Conservation (phyloP, 805 yeast genomes). For the Teunomyces pallodes region DNA sequence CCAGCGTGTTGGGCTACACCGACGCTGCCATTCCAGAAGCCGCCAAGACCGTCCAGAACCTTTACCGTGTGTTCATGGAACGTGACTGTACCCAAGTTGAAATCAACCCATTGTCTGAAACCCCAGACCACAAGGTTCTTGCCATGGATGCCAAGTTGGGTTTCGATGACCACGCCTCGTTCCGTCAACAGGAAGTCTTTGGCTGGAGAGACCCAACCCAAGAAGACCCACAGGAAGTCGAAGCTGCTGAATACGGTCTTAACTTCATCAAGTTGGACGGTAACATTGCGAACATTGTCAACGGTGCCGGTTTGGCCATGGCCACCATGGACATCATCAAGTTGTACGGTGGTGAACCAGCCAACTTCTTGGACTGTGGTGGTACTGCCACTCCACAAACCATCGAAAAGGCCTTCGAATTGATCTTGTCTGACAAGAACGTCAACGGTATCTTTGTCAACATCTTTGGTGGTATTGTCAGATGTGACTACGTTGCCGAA, state of each 20-base stretch:
- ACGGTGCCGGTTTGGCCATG: constrained; percentile 99
- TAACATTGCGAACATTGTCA: constrained; percentile 96
- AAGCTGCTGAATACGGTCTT: constrained; percentile 84
- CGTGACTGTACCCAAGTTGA: constrained; percentile 97
- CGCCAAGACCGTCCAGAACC: constrained; percentile 79
- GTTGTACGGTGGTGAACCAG: constrained; percentile 97
- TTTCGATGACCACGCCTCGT: constrained; percentile 94
- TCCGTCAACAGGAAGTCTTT: constrained; percentile 92
- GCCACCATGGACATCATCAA: constrained; percentile 99
- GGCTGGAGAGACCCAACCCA: constrained; percentile 96
- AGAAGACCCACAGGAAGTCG: constrained; percentile 97
- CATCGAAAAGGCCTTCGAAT: constrained; percentile 92
- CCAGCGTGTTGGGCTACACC: constrained; percentile 79
- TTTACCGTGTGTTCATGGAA: constrained; percentile 86
- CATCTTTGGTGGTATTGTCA: constrained; percentile 98
- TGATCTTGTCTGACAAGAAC: constrained; percentile 83
- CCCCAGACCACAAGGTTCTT: constrained; percentile 82
- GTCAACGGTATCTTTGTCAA: constrained; percentile 96
- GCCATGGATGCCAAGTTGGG: constrained; percentile 99
- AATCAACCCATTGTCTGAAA: constrained; percentile 96
- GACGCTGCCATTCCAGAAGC: constrained; percentile 77
- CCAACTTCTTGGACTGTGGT: constrained; percentile 99
- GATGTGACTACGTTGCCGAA: constrained; percentile 98
- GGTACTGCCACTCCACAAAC: constrained; percentile 99
- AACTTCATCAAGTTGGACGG: constrained; percentile 98